Base-by-base conservation (phyloP, 345 rosid genomes). In the Sonneratia alba region DNA sequence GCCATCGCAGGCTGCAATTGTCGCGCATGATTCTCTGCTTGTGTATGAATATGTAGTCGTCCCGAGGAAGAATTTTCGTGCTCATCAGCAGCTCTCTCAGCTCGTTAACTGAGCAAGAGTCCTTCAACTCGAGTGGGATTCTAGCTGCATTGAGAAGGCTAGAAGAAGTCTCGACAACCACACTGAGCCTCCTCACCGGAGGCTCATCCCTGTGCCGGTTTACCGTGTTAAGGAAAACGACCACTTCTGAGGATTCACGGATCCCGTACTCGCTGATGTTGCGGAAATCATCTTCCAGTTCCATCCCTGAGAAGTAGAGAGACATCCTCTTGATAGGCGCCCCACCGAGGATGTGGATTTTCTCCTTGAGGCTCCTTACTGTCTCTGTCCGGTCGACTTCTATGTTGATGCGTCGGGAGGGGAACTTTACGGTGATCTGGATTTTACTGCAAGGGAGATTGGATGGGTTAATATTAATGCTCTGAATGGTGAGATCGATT, bases 11-110 rank as follows among this genome's bases (percentile, higher is more conserved):
- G 79, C 90, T 88, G 75, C 95, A 90, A 57, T 71, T 72, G 14
- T 85, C 88, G 22, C 88, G 79, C 96, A 92, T 91, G 66, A 91
- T 87, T 82, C 96, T 72, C 74, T 89, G 97, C 77, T 86, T 92
- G 76, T 92, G 97, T 34, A 95, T 87, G 74, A 90, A 92, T 76
- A 92, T 76, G 64, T 92, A 95, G 61, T 90, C 93, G 36, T 90
- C 96, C 49, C 34, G 72, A 1, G 96, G 97, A 59, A 92, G 80
- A 55, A 79, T 82, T 71, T 85, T 81, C 32, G 76, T 65, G 70
- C 74, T 77, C 82, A 87, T 70, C 47, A 95, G 75, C 70, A 77
- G 68, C 69, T 82, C 78, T 78, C 78, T 85, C 85, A 89, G 42
- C 6, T 89, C 96, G 11, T 74, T 77, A n/a, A 89, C 84, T 0